Conservation (phyloP, 129 eudicot genomes). For the Centella asiatica region DNA sequence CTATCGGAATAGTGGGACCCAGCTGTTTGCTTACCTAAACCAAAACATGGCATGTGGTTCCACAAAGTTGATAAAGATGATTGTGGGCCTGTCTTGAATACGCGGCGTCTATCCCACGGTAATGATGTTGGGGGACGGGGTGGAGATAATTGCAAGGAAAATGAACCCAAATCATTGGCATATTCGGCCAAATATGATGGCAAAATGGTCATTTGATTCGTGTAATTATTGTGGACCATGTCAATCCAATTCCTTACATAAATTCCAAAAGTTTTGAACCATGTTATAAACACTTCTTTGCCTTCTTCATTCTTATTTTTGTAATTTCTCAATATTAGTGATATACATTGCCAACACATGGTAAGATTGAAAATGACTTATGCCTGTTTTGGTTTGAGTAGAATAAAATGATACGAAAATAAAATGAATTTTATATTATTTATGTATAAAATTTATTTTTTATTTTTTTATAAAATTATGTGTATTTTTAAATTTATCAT, state of each 20-base stretch:
- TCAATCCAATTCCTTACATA: slow-evolving; percentile 1
- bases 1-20: slow-evolving; percentile 32
- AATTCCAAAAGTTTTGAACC: neutral
- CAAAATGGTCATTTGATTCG: neutral
- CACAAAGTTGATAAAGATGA: neutral
- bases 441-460: too few relatives aligned
- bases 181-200: neutral
- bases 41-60: slow-evolving; percentile 1
- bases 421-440: too few relatives aligned
- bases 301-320: too few relatives aligned
- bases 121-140: neutral
- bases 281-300: neutral
- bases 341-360: too few relatives aligned
- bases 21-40: slow-evolving; percentile 16
- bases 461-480: too few relatives aligned
- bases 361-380: too few relatives aligned
- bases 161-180: neutral
- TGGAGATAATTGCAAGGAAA: slow-evolving; percentile 3
- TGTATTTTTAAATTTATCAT: too few relatives aligned
- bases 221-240: slow-evolving; percentile 3
- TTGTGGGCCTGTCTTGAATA: slow-evolving; percentile 17
- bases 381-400: too few relatives aligned
- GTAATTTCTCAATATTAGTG: too few relatives aligned
- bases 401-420: too few relatives aligned
- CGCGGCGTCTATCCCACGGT: slow-evolving; percentile 60